Evolutionary conservation across 805 yeast genomes (phyloP).

Genomic region (Priceomyces medius): DNA sequence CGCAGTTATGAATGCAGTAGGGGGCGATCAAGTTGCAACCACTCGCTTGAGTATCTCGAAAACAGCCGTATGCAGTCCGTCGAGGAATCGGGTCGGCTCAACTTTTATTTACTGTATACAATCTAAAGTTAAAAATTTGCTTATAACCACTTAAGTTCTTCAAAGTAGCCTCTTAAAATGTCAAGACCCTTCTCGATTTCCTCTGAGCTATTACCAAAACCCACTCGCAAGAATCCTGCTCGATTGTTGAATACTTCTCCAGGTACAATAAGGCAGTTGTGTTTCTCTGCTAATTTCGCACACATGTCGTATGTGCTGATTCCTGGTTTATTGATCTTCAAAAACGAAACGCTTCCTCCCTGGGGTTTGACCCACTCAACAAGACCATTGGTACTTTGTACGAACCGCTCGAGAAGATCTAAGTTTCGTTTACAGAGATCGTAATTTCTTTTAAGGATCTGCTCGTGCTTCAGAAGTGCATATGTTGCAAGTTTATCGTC

Average conservation of each 20-base stretch:
- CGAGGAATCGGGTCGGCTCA: too few relatives aligned
- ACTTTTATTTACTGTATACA: too few relatives aligned
- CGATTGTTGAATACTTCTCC: constrained; percentile 45
- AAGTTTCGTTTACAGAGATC: constrained; percentile 40
- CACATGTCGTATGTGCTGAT: constrained; percentile 34
- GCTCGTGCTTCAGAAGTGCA: constrained; percentile 35
- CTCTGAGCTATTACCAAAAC: constrained; percentile 44
- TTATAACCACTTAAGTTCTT: too few relatives aligned
- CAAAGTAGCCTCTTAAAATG: constrained; percentile 16
- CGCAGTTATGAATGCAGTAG: too few relatives aligned
- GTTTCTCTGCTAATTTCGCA: constrained; percentile 31
- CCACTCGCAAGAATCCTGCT: constrained; percentile 47
- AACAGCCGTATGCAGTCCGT: too few relatives aligned
- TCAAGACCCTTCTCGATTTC: constrained; percentile 36
- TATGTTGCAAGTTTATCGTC: constrained; percentile 48
- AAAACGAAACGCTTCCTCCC: constrained; percentile 49
- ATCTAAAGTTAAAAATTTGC: too few relatives aligned
- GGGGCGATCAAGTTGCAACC: too few relatives aligned
- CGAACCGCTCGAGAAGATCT: constrained; percentile 30
- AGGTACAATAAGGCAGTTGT: constrained; percentile 43
- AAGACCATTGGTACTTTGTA: constrained; percentile 27
- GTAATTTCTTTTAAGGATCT: constrained; percentile 39
- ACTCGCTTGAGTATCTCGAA: too few relatives aligned
- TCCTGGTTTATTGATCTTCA: constrained; percentile 29
- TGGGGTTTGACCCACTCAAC: constrained; percentile 43